Conservation (phyloP, 2,329 filamentous ascomycete species). For the Neonectria hederae region DNA sequence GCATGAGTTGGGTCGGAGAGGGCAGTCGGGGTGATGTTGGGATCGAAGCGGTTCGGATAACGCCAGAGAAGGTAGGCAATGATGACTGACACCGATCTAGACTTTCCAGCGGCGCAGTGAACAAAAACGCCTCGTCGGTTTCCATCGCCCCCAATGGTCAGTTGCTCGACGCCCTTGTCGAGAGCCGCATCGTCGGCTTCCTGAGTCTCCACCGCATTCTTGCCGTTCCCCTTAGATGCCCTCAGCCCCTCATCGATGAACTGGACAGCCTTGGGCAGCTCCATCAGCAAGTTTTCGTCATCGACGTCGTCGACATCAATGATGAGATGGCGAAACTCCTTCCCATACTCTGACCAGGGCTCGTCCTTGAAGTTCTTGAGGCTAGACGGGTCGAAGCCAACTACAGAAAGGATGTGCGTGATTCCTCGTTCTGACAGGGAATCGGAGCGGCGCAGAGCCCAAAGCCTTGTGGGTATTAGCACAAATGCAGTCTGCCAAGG, state of each 20-base stretch:
- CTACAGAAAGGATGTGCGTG: constrained; percentile 89
- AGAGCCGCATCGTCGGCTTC: constrained; percentile 34
- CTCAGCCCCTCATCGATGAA: constrained; percentile 84
- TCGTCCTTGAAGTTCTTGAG: constrained; percentile 59
- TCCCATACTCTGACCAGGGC: constrained; percentile 58
- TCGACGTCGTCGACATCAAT: constrained; percentile 92
- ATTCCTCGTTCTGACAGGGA: constrained; percentile 78
- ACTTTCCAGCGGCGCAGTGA: constrained; percentile 93
- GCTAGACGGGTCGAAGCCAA: constrained; percentile 61
- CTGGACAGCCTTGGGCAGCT: constrained; percentile 79
- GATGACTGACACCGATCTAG: constrained; percentile 84
- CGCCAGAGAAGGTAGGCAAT: constrained; percentile 86
- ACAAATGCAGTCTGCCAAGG: not conserved
- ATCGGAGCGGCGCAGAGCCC: constrained; percentile 77
- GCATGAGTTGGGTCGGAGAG: constrained; percentile 31
- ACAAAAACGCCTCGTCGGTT: constrained; percentile 60
- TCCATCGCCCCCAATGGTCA: constrained; percentile 30
- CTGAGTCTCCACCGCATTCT: constrained; percentile 18
- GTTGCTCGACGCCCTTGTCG: constrained; percentile 29
- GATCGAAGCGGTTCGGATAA: constrained; percentile 63
- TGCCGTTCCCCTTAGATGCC: constrained; percentile 21
- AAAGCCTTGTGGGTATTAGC: constrained; percentile 67
- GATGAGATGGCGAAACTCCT: constrained; percentile 74
- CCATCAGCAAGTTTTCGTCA: constrained; percentile 84
- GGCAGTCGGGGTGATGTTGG: constrained; percentile 46